A percentile compares a stretch with the other conserved stretches of the same genome.
These are phyloP conservation scores for Arctium minus DNA, from an alignment of 129 eudicot species.

Conservation along the genomic window DNA sequence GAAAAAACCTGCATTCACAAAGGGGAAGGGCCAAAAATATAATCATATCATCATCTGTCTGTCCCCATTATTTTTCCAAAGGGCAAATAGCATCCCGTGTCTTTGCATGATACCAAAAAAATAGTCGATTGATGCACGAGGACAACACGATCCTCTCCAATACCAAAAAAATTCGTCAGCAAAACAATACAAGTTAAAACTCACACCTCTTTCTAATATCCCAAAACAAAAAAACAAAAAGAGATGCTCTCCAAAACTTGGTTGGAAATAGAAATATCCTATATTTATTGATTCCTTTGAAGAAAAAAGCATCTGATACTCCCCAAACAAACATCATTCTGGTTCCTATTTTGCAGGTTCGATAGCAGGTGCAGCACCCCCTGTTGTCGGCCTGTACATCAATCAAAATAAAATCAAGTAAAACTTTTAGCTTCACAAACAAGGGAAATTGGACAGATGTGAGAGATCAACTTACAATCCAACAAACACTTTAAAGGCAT, in stretches of 20 bases:
- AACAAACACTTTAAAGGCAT: slow-evolving; percentile 93
- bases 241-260: slow-evolving; percentile 24
- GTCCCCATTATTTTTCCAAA: slow-evolving; percentile 22
- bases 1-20: background rate
- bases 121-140: slow-evolving; percentile 11
- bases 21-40: slow-evolving; percentile 1
- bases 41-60: background rate
- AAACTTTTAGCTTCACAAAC: background rate
- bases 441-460: background rate
- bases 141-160: slow-evolving; percentile 22
- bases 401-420: background rate
- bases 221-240: background rate
- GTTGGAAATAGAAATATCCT: slow-evolving; percentile 16
- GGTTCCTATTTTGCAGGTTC: slow-evolving; percentile 41
- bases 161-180: slow-evolving; percentile 10
- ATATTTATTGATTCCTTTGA: slow-evolving; percentile 30
- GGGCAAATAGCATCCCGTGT: slow-evolving; percentile 7
- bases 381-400: slow-evolving; percentile 79
- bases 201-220: slow-evolving; percentile 8
- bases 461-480: slow-evolving; percentile 76
- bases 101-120: slow-evolving; percentile 26
- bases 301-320: background rate
- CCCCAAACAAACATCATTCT: background rate
- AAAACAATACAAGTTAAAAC: slow-evolving; percentile 17
- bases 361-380: slow-evolving; percentile 75